Conservation (phyloP, 176 grass and related monocot species). For the Typha latifolia region DNA sequence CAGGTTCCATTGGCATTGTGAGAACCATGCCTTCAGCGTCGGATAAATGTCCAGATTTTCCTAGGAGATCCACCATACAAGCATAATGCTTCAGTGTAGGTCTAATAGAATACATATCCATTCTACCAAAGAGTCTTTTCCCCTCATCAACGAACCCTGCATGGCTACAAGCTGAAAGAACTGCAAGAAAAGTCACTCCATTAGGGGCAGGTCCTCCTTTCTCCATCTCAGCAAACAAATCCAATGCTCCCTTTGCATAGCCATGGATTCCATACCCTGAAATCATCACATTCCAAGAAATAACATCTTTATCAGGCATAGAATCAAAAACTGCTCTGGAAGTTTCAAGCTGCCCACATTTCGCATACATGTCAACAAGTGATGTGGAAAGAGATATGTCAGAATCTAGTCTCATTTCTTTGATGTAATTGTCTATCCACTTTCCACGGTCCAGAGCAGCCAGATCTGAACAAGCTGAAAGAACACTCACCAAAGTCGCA, state of each 20-base stretch:
- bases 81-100: constrained; percentile 65
- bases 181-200: constrained; percentile 49
- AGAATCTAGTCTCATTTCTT: constrained; percentile 37
- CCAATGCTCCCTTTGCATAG: constrained; percentile 37
- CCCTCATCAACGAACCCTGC: constrained; percentile 52
- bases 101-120: constrained; percentile 33
- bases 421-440: constrained; percentile 39
- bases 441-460: constrained; percentile 37
- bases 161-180: constrained; percentile 67
- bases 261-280: constrained; percentile 75
- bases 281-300: constrained; percentile 79
- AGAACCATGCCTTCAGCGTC: constrained; percentile 58
- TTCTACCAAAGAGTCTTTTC: constrained; percentile 35
- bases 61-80: constrained; percentile 65
- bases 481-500: constrained; percentile 32
- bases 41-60: constrained; percentile 41
- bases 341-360: constrained; percentile 53
- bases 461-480: constrained; percentile 54
- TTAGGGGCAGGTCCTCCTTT: constrained; percentile 30
- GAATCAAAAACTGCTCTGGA: constrained; percentile 49
- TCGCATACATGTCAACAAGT: constrained; percentile 67
- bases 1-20: constrained; percentile 61
- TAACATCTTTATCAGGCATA: constrained; percentile 49
- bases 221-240: constrained; percentile 53
- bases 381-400: constrained; percentile 43